Evolutionary conservation across 2,329 filamentous ascomycete genomes (phyloP).

Genomic region (Aspergillus jensenii): DNA sequence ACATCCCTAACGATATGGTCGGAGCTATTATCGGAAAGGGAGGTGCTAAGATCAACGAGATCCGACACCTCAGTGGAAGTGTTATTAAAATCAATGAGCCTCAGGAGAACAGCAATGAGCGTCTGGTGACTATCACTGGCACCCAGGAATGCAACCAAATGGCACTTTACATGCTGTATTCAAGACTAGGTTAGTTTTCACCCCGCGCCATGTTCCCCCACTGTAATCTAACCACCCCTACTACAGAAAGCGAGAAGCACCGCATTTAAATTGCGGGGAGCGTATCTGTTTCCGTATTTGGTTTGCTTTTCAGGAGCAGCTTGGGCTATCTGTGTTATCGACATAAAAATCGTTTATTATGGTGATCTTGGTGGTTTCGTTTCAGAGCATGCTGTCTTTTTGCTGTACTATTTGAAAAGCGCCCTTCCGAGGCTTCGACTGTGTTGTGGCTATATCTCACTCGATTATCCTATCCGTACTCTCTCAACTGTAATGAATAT

Average conservation of each 20-base stretch:
- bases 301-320: conserved; percentile 19
- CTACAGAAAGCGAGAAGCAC: conserved; percentile 72
- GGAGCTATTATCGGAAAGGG: conserved; percentile 99
- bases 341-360: conserved; percentile 15
- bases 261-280: conserved; percentile 53
- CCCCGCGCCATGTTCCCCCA: neutral
- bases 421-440: conserved; percentile 7
- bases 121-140: conserved; percentile 93
- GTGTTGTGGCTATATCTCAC: neutral
- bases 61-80: conserved; percentile 91
- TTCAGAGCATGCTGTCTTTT: conserved; percentile 15
- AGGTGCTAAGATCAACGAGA: conserved; percentile 98
- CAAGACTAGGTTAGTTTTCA: conserved; percentile 71
- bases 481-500: conserved; percentile 2
- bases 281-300: conserved; percentile 11
- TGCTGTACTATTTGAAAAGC: conserved; percentile 38
- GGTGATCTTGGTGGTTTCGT: conserved; percentile 20
- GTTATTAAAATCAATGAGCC: conserved; percentile 99
- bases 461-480: conserved; percentile 8
- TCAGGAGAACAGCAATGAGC: conserved; percentile 98
- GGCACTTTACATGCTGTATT: conserved; percentile 99
- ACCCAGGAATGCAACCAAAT: conserved; percentile 99
- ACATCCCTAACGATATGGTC: conserved; percentile 99
- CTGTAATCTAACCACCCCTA: conserved; percentile 11
- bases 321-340: conserved; percentile 20